phyloP scores from a whole-genome alignment of 257 asterid genomes.

The Solanum piurae region DNA sequence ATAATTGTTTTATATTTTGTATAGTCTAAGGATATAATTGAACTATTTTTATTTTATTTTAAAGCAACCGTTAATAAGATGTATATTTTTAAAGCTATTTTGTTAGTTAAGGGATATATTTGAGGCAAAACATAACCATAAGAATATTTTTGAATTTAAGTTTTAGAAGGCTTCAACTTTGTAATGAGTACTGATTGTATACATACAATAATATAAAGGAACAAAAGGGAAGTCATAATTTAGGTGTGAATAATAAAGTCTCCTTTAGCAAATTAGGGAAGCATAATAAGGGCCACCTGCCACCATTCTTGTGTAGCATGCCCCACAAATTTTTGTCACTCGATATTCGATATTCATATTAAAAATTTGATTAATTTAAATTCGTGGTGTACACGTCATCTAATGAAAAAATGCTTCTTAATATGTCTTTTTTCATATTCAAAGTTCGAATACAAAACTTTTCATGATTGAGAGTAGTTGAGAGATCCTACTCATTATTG shows the following conservation, averaged over 20 bases:
- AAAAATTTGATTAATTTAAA: neutral
- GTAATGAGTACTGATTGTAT: conserved; percentile 21
- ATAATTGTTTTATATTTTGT: no score
- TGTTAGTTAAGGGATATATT: no score
- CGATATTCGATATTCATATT: neutral
- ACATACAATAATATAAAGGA: neutral
- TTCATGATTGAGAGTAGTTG: neutral
- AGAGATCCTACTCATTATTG: neutral
- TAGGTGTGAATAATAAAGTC: conserved; percentile 10
- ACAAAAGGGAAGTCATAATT: conserved; percentile 9
- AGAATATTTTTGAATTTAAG: neutral
- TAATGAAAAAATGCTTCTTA: neutral
- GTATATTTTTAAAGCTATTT: no score
- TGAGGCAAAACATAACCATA: neutral
- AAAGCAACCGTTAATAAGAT: no score
- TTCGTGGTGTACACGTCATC: neutral
- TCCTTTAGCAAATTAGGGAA: conserved; percentile 6
- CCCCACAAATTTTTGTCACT: neutral
- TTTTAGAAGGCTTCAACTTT: neutral
- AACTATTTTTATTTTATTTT: no score
- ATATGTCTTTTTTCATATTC: neutral
- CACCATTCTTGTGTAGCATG: neutral
- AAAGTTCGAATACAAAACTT: neutral
- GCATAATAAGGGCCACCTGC: conserved; percentile 12
- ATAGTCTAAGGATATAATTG: no score